These are phyloP conservation scores for Salvia sclarea DNA, from an alignment of 305 asterid species.

Conservation along the genomic window DNA sequence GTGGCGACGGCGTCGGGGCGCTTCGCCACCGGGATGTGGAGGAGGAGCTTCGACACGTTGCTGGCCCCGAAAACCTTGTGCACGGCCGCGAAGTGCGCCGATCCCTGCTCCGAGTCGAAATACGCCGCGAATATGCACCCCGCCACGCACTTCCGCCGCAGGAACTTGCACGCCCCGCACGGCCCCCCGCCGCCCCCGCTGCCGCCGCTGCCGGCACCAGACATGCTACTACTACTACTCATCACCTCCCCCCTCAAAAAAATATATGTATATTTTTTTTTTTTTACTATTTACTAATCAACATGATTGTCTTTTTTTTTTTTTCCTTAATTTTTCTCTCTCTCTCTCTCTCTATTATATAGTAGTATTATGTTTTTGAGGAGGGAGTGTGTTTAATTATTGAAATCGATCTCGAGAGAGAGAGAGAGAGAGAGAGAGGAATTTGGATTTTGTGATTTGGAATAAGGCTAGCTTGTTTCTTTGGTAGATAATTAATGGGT, in stretches of 20 bases:
- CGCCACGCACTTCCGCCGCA: conserved; percentile 68
- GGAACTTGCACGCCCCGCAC: conserved; percentile 90
- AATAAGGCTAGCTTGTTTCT: not conserved
- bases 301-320: too few relatives aligned
- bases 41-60: conserved; percentile 66
- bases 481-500: not conserved
- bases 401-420: too few relatives aligned
- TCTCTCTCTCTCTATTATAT: too few relatives aligned
- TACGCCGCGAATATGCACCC: conserved; percentile 75
- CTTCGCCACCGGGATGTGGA: conserved; percentile 62
- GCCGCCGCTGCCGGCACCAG: too few relatives aligned
- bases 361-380: not conserved
- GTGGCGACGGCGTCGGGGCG: conserved; percentile 78
- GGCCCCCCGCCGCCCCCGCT: conserved; percentile 38
- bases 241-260: too few relatives aligned
- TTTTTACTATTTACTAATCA: too few relatives aligned
- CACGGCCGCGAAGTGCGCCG: conserved; percentile 71
- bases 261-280: too few relatives aligned
- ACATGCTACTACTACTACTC: too few relatives aligned
- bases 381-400: too few relatives aligned
- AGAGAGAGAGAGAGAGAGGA: too few relatives aligned
- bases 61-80: conserved; percentile 89
- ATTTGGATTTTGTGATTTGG: too few relatives aligned
- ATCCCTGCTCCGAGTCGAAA: conserved; percentile 71
- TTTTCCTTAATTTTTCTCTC: too few relatives aligned